These are phyloP conservation scores for Hypseocharis bilobata DNA, from an alignment of 441 rosid species.

Conservation along the genomic window DNA sequence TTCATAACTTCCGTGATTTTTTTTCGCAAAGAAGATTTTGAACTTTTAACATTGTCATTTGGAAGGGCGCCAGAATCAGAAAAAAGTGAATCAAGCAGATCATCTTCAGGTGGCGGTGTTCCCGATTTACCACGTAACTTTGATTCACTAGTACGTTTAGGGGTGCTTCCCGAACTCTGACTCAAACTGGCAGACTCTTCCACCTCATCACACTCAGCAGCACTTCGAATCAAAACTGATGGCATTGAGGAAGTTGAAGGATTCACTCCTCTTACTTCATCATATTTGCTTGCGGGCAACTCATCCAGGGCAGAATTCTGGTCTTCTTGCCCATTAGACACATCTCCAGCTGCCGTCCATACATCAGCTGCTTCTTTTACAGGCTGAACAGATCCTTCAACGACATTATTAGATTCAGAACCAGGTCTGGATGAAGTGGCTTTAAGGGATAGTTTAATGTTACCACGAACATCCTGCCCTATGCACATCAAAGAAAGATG, in stretches of 20 bases:
- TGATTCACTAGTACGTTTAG: slow-evolving; percentile 23
- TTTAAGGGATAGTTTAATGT: slow-evolving; percentile 78
- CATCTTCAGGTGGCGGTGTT: slow-evolving; percentile 18
- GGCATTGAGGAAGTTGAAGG: slow-evolving; percentile 38
- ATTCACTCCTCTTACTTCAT: slow-evolving; percentile 12
- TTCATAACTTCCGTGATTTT: slow-evolving; percentile 11
- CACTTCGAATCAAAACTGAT: slow-evolving; percentile 66
- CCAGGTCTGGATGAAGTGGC: slow-evolving; percentile 39
- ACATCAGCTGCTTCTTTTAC: slow-evolving; percentile 33
- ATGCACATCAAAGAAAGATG: slow-evolving; percentile 73
- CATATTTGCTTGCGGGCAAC: slow-evolving; percentile 16
- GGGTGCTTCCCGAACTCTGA: slow-evolving; percentile 26
- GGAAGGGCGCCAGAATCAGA: slow-evolving; percentile 21
- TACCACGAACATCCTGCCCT: slow-evolving; percentile 88
- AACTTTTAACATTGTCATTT: slow-evolving; percentile 20
- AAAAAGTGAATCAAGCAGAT: slow-evolving; percentile 18
- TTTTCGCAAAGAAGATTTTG: slow-evolving; percentile 21
- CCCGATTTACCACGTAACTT: slow-evolving; percentile 28
- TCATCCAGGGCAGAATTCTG: slow-evolving; percentile 26
- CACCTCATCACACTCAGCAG: slow-evolving; percentile 74
- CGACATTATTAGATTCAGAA: slow-evolving; percentile 23
- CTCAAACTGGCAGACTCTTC: slow-evolving; percentile 38
- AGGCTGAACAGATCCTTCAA: slow-evolving; percentile 30
- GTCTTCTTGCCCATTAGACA: slow-evolving; percentile 31
- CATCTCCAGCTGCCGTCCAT: slow-evolving; percentile 35